Base-by-base conservation (phyloP, 2,329 filamentous ascomycete genomes). In the Pseudocercospora cruenta region DNA sequence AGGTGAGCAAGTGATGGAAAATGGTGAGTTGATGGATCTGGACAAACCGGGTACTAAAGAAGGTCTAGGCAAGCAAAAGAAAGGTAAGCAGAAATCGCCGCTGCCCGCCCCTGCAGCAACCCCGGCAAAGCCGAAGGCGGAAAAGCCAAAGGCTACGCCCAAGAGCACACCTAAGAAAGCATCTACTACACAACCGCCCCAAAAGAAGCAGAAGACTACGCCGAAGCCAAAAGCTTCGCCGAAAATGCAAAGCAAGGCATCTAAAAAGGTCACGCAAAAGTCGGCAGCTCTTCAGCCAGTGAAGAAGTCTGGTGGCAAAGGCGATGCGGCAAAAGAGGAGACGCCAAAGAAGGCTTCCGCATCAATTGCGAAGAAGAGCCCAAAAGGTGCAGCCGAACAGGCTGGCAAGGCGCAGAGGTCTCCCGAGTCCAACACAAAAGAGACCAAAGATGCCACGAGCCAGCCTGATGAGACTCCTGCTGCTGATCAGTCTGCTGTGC, bases 1-100 rank as follows among this genome's bases (percentile, higher is more conserved):
- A 31, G 66, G 65, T 68, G 70, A 63, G 66, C 53, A 67, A 19
- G 45, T 28, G 9, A 16, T 72, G 62, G 70, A 69, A n/a, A 63
- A 60, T 47, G 69, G 62, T 68, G 69, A 70, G 62, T 59, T 69
- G 65, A 58, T 58, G 22, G 63, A 65, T 58, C 58, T 72, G 65
- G 54, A 60, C 22, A 39, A 51, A 33, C 66, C 63, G 55, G 65
- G 58, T 72, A 70, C 74, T 75, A 74, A 77, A 74, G 63, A 66
- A 58, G 68, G 63, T 60, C 45, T 68, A 75, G 73, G 70, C 60
- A 66, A 62, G 22, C 22, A 24, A 62, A 71, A 70, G 58, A 73
- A 72, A 55, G 72, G 73, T 75, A 75, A 75, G 73, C 67, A 61
- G 49, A 43, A 61, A 61, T 21, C 55, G 21, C 36, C 22, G 33